A percentile compares a stretch with the other conserved stretches of the same genome.
Evolutionary conservation across 805 yeast species (phyloP).

Genomic region (Saturnispora gosingensis): DNA sequence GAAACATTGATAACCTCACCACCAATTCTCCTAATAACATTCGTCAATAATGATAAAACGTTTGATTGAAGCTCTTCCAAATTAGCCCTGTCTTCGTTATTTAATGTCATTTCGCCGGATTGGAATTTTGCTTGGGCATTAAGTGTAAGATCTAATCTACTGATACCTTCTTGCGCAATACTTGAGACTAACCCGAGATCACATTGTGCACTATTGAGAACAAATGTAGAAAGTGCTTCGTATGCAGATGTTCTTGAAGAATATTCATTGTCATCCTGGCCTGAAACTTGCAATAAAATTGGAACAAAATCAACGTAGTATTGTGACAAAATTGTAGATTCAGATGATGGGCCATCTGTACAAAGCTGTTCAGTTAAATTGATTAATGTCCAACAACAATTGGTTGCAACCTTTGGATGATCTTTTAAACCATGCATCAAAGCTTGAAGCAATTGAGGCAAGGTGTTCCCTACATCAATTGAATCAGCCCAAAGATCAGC

Average conservation of each 20-base stretch:
- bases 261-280: constrained; percentile 71
- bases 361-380: constrained; percentile 80
- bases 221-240: constrained; percentile 81
- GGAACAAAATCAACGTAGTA: constrained; percentile 66
- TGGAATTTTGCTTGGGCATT: constrained; percentile 41
- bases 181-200: constrained; percentile 59
- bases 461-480: constrained; percentile 52
- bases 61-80: constrained; percentile 86
- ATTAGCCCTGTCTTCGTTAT: constrained; percentile 63
- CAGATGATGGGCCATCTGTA: constrained; percentile 38
- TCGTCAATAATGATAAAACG: constrained; percentile 67
- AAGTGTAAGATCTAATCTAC: constrained; percentile 64
- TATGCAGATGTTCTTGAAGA: constrained; percentile 93
- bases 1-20: constrained; percentile 56
- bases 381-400: constrained; percentile 96
- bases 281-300: constrained; percentile 58
- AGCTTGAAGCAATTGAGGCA: constrained; percentile 67
- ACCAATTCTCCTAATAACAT: constrained; percentile 75
- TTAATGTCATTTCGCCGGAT: constrained; percentile 13
- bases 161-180: constrained; percentile 66
- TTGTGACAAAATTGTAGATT: constrained; percentile 59
- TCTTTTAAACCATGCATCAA: constrained; percentile 75
- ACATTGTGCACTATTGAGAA: constrained; percentile 61
- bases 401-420: constrained; percentile 89
- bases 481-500: constrained; percentile 80